Conservation (phyloP, 2,329 filamentous ascomycete genomes). For the Paraconiothyrium sp. region DNA sequence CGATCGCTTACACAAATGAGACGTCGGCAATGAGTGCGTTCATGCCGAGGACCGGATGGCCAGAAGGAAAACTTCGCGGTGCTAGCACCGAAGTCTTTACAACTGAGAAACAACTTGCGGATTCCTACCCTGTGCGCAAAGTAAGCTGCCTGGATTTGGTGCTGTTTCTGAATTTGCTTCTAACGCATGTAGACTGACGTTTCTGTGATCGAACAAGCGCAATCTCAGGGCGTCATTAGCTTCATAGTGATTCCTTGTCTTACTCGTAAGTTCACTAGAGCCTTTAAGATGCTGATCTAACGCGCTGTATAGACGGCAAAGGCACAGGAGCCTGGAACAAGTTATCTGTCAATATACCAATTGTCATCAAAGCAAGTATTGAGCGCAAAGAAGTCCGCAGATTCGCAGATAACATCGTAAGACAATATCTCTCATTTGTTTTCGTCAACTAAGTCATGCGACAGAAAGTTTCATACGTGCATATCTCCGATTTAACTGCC, state of each 20-base stretch:
- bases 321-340: constrained; percentile 17
- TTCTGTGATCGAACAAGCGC: constrained; percentile 15
- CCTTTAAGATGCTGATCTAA: not conserved
- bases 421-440: not conserved
- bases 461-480: constrained; percentile 1
- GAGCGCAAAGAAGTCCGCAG: not conserved
- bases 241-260: constrained; percentile 13
- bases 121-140: constrained; percentile 9
- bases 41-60: constrained; percentile 11
- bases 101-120: constrained; percentile 16
- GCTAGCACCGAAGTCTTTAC: constrained; percentile 7
- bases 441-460: not conserved
- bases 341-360: constrained; percentile 7
- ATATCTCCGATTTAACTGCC: constrained; percentile 9
- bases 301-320: constrained; percentile 4
- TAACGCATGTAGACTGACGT: constrained; percentile 9
- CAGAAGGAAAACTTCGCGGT: not conserved
- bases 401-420: constrained; percentile 6
- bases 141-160: not conserved
- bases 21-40: constrained; percentile 10
- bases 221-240: constrained; percentile 7
- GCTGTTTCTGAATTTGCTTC: not conserved
- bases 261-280: constrained; percentile 1
- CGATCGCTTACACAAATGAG: not conserved
- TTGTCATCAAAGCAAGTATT: constrained; percentile 5